Percentiles rank a stretch among this genome's conserved stretches.
phyloP scores from a whole-genome alignment of 1,284 basidiomycete genomes.

The Trichosporon ovoides region DNA sequence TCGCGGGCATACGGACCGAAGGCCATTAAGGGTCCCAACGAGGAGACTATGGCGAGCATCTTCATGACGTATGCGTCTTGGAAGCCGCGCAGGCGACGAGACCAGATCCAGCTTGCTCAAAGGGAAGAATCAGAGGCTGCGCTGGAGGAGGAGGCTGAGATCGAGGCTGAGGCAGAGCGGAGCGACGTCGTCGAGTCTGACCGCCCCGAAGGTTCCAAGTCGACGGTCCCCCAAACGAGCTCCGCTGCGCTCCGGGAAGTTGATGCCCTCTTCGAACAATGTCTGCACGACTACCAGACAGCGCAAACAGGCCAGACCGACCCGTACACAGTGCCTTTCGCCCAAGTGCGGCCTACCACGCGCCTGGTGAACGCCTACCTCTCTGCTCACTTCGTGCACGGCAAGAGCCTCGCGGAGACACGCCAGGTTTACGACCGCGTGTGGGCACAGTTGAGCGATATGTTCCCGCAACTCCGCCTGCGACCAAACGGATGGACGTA shows the following conservation, averaged over 20 bases:
- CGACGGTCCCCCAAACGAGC: constrained; percentile 56
- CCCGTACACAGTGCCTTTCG: constrained; percentile 53
- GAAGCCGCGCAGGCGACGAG: constrained; percentile 49
- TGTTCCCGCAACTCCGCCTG: neutral
- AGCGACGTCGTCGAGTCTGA: constrained; percentile 11
- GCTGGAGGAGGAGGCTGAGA: neutral
- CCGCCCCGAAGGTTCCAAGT: neutral
- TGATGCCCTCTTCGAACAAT: constrained; percentile 62
- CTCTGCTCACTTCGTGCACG: constrained; percentile 58
- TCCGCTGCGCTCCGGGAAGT: constrained; percentile 71
- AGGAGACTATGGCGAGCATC: constrained; percentile 71
- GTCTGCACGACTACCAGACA: constrained; percentile 55
- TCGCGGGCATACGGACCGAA: constrained; percentile 1
- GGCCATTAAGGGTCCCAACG: constrained; percentile 53
- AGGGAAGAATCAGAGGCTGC: neutral
- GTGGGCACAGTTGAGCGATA: constrained; percentile 21
- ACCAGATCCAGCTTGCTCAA: neutral
- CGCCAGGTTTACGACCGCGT: constrained; percentile 30
- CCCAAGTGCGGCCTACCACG: constrained; percentile 57
- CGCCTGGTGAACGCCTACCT: constrained; percentile 76
- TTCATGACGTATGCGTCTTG: constrained; percentile 86
- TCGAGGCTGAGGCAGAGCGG: constrained; percentile 10
- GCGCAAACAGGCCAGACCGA: constrained; percentile 16
- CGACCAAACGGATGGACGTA: constrained; percentile 57
- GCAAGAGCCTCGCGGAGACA: constrained; percentile 53